Evolutionary conservation across 768 basidiomycete species (phyloP), one percentile per base, ranked within the genome.

Genomic region (Agrocybe praecox): DNA sequence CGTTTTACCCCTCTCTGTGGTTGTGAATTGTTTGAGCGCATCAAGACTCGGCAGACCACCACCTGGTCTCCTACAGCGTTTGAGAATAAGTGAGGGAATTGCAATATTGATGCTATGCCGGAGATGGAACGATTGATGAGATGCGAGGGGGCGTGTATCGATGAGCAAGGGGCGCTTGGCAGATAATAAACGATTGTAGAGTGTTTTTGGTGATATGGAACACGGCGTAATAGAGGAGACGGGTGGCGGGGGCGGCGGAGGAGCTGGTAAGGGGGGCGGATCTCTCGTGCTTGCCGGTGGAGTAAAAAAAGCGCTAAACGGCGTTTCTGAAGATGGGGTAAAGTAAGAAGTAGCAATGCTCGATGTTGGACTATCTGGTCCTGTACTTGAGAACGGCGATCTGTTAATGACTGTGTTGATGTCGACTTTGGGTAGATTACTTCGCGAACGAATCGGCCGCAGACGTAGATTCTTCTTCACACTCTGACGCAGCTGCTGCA

Each of bases 21-120:
- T 93, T 65, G 94, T 84, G 67, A 88, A 96, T 64, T 90, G 87
- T 49, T 87, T 85, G 53, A 96, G 74, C 0, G 87, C 80, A 60
- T 87, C 82, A 46, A 92, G 73, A 26, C 80, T 80, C 53, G 82
- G 84, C 62, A 92, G 83, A 1, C 82, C 85, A 60, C 81, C 85
- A 29, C 82, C 86, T 2, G 88, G 84, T 67, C 90, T 91, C 58
- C 85, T 80, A 60, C 82, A 88, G 18, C 94, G 87, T 70, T 94
- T 94, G 63, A 95, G 84, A 65, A 97, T 94, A 65, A 97, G 84
- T 22, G 92, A 90, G 0, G 95, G 94, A 43, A 97, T 90, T 29
- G 89, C 89, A 47, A 97, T 80, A 72, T 95, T 95, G 57, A 94
- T 82, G 69, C 88, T 90, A 61, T 85, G 75, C 36, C 76, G 68